Evolutionary conservation across 2,329 filamentous ascomycete genomes (phyloP), one percentile per base, ranked within the genome.

Genomic region (Penicillium brevicompactum): DNA sequence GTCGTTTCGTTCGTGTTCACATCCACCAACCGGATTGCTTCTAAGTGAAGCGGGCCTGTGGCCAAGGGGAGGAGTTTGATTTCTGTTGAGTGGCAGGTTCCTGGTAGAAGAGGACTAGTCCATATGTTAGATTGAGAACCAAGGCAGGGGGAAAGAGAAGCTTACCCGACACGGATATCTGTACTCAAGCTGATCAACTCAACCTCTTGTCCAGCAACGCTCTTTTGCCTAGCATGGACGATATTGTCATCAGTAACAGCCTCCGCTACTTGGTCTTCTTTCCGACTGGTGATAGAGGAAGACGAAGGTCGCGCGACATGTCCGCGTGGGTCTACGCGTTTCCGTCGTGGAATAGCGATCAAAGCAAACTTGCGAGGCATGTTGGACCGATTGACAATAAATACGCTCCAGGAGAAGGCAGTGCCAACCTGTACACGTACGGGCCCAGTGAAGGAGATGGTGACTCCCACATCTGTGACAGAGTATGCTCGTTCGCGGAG

Each of bases 311-410:
- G 71, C 49, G 78, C 59, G 57, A 74, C 67, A 62, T 83, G 79
- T 9, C 71, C 74, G 11, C 74, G 63, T 13, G 65, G 58, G 46
- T 74, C 71, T 2, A 74, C 68, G 47, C 75, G 72, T 62, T 76
- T 80, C 31, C 79, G 70, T 52, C 76, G 80, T 3, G 82, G 79
- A 14, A 85, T 75, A 1, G 80, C 79, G 18, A 82, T 68, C 40
- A 87, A 72, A 6, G 81, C 80, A 47, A 87, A 78, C 60, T 82
- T 82, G 3, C 82, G 78, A 18, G 75, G 64, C 46, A 78, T 76
- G n/a, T 73, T 69, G 13, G 82, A 85, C 11, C 80, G 79, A 61
- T 87, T 87, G 51, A 85, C 79, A 38, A 86, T 80, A 56, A 86
- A 84, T 4, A 87, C 73, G 38, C 77, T 73, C 78, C 84, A 84